phyloP scores from a whole-genome alignment of 495 filamentous ascomycete genomes.

The Penicillium waksmanii region DNA sequence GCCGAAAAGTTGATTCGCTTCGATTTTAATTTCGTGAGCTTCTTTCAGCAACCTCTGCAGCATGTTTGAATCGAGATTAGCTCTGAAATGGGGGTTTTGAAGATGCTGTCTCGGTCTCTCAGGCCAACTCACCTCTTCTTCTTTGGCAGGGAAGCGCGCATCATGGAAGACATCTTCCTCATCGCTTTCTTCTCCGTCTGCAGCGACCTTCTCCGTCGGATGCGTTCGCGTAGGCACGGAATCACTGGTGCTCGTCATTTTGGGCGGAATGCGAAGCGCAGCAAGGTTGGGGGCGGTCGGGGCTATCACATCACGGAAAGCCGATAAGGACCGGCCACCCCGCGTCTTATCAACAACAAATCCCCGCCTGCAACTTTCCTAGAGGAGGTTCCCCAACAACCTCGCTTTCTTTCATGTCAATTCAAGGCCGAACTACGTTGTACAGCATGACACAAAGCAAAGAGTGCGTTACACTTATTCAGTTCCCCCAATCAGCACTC shows the following conservation, averaged over 20 bases:
- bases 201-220: not conserved
- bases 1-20: conserved; percentile 79
- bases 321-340: conserved; percentile 21
- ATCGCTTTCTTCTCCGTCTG: conserved; percentile 35
- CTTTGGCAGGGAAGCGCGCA: conserved; percentile 68
- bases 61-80: conserved; percentile 9
- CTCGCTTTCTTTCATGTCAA: not conserved
- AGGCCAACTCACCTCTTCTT: conserved; percentile 68
- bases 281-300: not conserved
- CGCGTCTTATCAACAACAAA: conserved; percentile 26
- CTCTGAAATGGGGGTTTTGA: not conserved
- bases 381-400: not conserved
- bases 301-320: conserved; percentile 34
- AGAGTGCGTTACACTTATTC: conserved; percentile 12
- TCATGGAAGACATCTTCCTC: conserved; percentile 51
- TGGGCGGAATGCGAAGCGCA: conserved; percentile 12
- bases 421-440: not conserved
- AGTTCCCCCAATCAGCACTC: not conserved
- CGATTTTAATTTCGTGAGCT: conserved; percentile 73
- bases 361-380: not conserved
- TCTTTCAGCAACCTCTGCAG: conserved; percentile 67
- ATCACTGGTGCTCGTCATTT: conserved; percentile 18
- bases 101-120: not conserved
- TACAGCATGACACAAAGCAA: conserved; percentile 23
- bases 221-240: conserved; percentile 2